Evolutionary conservation across 2,329 filamentous ascomycete genomes (phyloP), one percentile per base, ranked within the genome.

Genomic region (Fusarium sterilihyphosum): DNA sequence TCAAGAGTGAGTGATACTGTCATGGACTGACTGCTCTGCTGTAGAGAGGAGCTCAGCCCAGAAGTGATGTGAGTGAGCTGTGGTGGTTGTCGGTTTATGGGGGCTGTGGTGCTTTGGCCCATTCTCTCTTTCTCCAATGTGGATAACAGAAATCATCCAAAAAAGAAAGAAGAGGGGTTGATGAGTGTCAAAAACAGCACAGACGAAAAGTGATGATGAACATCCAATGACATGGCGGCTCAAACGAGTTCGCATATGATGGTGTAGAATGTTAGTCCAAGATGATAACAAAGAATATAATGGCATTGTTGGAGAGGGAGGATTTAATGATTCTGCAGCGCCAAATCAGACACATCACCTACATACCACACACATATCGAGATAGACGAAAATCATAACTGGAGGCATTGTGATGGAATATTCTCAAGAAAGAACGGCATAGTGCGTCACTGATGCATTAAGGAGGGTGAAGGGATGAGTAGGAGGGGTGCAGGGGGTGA

Each of bases 91-190:
- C 35, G 22, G 43, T 29, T 31, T 29, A 62, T 58, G 60, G 59
- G 49, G 60, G 60, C 52, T 61, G 56, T 71, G 67, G 58, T 71
- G 67, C 67, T 71, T 71, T 71, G 67, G 67, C 62, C 67, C 37
- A 29, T 61, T 61, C 60, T 44, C 26, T 31, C 41, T 65, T 41
- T 40, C 43, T 66, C 44, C 47, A 16, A 31, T 46, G 56, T 67
- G 62, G 61, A 58, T 59, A 61, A 40, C 54, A 64, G 35, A 61
- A 40, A 46, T 46, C 41, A 40, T 40, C n/a, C 59, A 43, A 37
- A 24, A 35, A 38, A 61, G 35, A 29, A 64, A 41, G 56, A 61
- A 53, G 33, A 53, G 50, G 57, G 40, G 61, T 67, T 33, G 29
- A 41, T 43, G 26, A 33, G 24, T 60, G 37, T 50, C 44, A 61